phyloP scores from a whole-genome alignment of 257 asterid species.

The Nicotiana knightiana region DNA sequence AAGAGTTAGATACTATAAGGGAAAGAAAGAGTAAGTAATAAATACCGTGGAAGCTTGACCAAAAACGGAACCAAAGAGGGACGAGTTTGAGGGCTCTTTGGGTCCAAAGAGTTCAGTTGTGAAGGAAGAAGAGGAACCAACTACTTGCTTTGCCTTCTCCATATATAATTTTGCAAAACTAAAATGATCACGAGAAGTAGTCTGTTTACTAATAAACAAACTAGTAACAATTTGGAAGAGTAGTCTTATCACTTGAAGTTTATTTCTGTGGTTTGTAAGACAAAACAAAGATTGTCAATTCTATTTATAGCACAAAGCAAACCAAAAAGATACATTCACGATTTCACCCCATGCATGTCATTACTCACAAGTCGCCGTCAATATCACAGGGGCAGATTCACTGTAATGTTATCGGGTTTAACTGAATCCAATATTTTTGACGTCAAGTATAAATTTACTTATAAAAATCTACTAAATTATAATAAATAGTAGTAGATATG shows the following conservation, averaged over 20 bases:
- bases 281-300: constrained; percentile 3
- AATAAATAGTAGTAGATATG: too few relatives aligned
- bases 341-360: background rate
- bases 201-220: too few relatives aligned
- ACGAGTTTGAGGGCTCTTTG: constrained; percentile 36
- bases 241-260: constrained; percentile 15
- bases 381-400: too few relatives aligned
- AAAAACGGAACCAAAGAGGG: constrained; percentile 59
- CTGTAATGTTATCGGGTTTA: too few relatives aligned
- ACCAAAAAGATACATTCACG: background rate
- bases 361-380: too few relatives aligned
- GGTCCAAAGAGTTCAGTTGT: constrained; percentile 68
- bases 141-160: constrained; percentile 58
- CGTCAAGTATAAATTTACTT: too few relatives aligned
- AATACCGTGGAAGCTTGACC: constrained; percentile 57
- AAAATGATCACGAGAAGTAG: too few relatives aligned
- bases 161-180: constrained; percentile 6
- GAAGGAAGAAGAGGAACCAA: constrained; percentile 45
- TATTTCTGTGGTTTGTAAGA: constrained; percentile 5
- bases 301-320: constrained; percentile 18
- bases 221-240: background rate
- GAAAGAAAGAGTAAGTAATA: too few relatives aligned
- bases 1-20: too few relatives aligned
- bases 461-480: too few relatives aligned
- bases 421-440: too few relatives aligned